phyloP scores from a whole-genome alignment of 2,329 filamentous ascomycete genomes.

The Beauveria sp. region DNA sequence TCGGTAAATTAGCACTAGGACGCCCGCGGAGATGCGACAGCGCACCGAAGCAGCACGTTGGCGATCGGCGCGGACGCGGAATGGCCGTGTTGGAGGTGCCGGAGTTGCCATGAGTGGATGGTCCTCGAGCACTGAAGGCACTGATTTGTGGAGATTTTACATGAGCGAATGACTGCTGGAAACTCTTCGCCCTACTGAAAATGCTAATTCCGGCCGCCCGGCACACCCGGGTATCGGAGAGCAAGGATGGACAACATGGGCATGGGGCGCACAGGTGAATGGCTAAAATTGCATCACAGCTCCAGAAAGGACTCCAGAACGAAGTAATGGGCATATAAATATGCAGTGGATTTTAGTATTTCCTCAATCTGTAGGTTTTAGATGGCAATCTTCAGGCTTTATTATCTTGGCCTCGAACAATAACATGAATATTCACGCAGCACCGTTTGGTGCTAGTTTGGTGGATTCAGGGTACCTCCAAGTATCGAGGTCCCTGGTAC shows the following conservation, averaged over 20 bases:
- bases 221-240: neutral
- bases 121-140: neutral
- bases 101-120: constrained; percentile 7
- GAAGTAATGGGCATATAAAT: neutral
- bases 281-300: neutral
- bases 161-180: no score
- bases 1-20: neutral
- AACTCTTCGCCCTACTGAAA: no score
- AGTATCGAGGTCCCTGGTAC: neutral
- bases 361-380: neutral
- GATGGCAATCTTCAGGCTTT: neutral
- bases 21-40: neutral
- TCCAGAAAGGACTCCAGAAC: neutral
- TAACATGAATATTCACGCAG: constrained; percentile 5
- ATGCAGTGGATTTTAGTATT: neutral
- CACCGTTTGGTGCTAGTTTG: neutral
- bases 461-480: neutral
- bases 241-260: neutral
- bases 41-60: neutral
- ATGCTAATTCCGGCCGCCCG: neutral
- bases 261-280: neutral
- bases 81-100: constrained; percentile 1
- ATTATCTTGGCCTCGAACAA: neutral
- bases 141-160: neutral
- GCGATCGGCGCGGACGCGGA: neutral